Conservation (phyloP, 192 early-diverging fungal genomes). For the Backusella australiensis region DNA sequence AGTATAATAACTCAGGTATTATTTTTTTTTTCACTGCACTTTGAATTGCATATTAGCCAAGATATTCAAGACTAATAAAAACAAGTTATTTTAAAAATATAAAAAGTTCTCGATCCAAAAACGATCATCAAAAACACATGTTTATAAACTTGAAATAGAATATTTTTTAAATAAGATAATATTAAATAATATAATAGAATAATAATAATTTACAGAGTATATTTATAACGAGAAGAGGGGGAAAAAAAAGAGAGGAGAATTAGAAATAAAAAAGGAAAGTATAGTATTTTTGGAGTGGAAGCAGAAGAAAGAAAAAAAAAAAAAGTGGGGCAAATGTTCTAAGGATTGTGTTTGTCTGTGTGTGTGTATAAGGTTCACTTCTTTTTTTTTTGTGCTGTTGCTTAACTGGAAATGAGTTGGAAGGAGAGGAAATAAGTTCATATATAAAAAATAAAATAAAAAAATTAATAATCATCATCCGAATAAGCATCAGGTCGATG, state of each 20-base stretch:
- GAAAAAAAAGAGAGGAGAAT: background rate
- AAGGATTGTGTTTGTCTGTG: background rate
- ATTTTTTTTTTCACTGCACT: too few relatives aligned
- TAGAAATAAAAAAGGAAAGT: background rate
- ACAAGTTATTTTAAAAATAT: background rate
- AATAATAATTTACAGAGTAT: conserved; percentile 3
- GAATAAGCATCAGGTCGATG: background rate
- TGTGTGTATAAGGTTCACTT: background rate
- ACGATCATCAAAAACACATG: background rate
- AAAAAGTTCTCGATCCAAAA: background rate
- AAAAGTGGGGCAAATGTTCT: background rate
- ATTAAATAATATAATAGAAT: conserved; percentile 1
- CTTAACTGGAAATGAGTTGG: background rate
- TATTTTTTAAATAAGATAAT: background rate
- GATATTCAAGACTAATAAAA: background rate
- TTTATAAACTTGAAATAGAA: background rate
- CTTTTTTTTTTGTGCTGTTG: background rate
- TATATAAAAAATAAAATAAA: background rate
- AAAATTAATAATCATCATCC: background rate
- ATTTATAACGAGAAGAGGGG: background rate
- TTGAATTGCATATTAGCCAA: background rate
- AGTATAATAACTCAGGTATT: too few relatives aligned
- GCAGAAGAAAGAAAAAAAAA: background rate
- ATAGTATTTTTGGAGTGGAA: background rate
- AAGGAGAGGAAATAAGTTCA: background rate